Base-by-base conservation (phyloP, 2,329 filamentous ascomycete species). In the Neophaeococcomyces aloes region DNA sequence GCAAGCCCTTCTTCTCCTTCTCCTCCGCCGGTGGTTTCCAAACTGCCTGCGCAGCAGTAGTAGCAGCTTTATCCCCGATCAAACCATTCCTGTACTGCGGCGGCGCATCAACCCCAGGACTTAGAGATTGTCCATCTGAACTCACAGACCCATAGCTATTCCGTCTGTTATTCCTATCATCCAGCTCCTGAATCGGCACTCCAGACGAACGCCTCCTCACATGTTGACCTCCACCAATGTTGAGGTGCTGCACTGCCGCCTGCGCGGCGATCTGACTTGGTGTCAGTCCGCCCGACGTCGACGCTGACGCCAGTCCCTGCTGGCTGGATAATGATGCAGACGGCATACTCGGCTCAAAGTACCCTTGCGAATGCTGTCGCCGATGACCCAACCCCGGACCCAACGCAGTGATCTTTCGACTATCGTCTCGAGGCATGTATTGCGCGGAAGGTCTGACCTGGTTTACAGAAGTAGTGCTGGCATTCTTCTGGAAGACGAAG, bases 251-350 rank as follows among this genome's bases (percentile, higher is more conserved):
- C 71, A 81, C 81, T 17, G 78, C 78, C 40, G 78, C 70, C 59
- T 81, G 78, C 21, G 78, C 78, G 13, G 79, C 78, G 50, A 81
- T 80, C 54, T 76, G 71, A 39, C 76, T 79, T 3, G 78, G 71
- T 33, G 69, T 72, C 38, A 80, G 66, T 27, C 64, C 64, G 46
- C 54, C 55, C n/a, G n/a, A n/a, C n/a, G n/a, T 50, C 62, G 65
- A 53, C 69, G 60, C 30, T 54, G n/a, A n/a, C n/a, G n/a, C n/a
- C n/a, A n/a, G 52, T 41, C 46, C 51, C 46, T 65, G 60, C 31
- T 58, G 53, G 23, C 23, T 27, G 5, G 23, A 27, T 10, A 27
- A 27, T 10, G 68, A 69, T 4, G 70, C 65, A n/a, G 70, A 71
- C 31, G 77, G 75, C 44, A 81, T 62, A 25, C 72, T 74, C 13